Conservation (phyloP, 176 grass and related monocot genomes). For the Bromus sterilis region DNA sequence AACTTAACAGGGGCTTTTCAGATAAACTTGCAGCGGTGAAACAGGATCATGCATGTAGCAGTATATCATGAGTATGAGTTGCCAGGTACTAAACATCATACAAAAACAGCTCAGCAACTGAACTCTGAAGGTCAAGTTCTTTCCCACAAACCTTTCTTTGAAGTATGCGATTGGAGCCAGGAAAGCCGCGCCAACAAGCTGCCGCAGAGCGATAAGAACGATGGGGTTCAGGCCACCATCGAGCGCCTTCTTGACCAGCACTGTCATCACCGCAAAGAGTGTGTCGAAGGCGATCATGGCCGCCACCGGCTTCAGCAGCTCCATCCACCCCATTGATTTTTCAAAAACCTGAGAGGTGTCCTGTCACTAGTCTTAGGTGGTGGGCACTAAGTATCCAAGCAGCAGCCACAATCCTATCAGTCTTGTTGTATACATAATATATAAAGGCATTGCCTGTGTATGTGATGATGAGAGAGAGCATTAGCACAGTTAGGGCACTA, state of each 20-base stretch:
- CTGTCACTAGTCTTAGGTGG: not conserved
- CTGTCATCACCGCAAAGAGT: slow-evolving; percentile 38
- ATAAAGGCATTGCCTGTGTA: not conserved
- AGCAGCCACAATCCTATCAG: not conserved
- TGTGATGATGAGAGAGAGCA: not conserved
- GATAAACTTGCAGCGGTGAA: not conserved
- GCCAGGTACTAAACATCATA: not conserved
- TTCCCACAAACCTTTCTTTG: slow-evolving; percentile 47
- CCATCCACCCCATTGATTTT: slow-evolving; percentile 1
- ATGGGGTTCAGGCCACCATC: slow-evolving; percentile 39
- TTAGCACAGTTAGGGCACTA: not conserved
- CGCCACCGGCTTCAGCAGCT: slow-evolving; percentile 20
- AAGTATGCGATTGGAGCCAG: slow-evolving; percentile 58
- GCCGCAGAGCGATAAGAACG: slow-evolving; percentile 47
- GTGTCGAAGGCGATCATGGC: slow-evolving; percentile 40
- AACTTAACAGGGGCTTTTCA: not conserved
- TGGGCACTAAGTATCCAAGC: not conserved
- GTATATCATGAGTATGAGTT: not conserved
- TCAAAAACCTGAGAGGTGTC: not conserved
- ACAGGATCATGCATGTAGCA: not conserved
- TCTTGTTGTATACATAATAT: not conserved
- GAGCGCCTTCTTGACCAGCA: slow-evolving; percentile 49
- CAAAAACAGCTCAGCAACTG: not conserved
- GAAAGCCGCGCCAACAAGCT: slow-evolving; percentile 36
- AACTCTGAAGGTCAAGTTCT: not conserved